These are phyloP conservation scores for Xerocomus nothofagi DNA, from an alignment of 1,284 basidiomycete genomes.

Conservation along the genomic window DNA sequence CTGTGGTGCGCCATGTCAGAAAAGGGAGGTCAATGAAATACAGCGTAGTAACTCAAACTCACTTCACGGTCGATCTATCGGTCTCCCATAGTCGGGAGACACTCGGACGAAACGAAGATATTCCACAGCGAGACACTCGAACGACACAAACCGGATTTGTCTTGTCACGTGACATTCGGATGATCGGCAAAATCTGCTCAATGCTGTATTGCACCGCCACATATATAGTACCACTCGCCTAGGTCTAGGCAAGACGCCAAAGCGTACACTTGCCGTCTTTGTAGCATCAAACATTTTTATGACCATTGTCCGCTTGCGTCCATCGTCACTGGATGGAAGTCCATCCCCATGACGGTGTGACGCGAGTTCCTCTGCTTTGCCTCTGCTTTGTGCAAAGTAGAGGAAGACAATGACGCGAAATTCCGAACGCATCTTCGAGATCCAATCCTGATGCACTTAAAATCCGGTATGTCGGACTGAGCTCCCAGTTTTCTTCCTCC, in stretches of 20 bases:
- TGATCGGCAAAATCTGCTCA: neutral
- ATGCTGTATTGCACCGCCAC: neutral
- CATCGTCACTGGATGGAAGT: neutral
- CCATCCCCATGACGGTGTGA: neutral
- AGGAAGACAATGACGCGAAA: neutral
- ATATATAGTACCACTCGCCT: neutral
- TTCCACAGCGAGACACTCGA: too few relatives aligned
- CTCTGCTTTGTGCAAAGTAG: conserved; percentile 2
- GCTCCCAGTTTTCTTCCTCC: neutral
- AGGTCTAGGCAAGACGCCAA: neutral
- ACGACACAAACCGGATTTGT: neutral
- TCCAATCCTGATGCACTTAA: neutral
- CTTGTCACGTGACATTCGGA: too few relatives aligned
- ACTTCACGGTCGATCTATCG: too few relatives aligned
- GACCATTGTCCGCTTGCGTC: neutral
- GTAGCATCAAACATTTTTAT: neutral
- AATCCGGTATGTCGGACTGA: neutral
- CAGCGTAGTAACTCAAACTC: too few relatives aligned
- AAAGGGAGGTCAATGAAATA: too few relatives aligned
- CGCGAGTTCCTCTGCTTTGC: neutral
- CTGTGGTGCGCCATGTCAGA: too few relatives aligned
- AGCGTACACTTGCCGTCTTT: neutral
- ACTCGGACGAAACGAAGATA: too few relatives aligned
- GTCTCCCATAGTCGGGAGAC: too few relatives aligned
- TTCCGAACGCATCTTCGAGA: neutral